Evolutionary conservation across 169 alveolate genomes (phyloP).

Genomic region (Plasmodium gaboni): DNA sequence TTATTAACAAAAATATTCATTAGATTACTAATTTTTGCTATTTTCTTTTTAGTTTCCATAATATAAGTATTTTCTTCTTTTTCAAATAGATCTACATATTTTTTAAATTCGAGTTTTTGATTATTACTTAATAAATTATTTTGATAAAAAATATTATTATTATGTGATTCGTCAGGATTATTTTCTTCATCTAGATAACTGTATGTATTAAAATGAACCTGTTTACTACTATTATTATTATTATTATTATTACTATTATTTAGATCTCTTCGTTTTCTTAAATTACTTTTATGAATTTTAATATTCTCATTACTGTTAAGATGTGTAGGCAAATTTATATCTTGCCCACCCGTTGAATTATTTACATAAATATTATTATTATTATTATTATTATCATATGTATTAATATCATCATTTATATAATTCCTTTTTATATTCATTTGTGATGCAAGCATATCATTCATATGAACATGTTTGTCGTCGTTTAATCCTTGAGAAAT

Average conservation of each 20-base stretch:
- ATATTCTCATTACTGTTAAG: background rate
- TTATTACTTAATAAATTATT: background rate
- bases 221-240: slow-evolving; percentile 2
- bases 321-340: background rate
- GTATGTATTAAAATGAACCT: slow-evolving; percentile 10
- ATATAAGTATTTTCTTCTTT: slow-evolving; percentile 72
- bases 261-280: slow-evolving; percentile 14
- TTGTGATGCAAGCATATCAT: background rate
- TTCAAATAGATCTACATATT: slow-evolving; percentile 61
- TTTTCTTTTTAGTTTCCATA: slow-evolving; percentile 67
- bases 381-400: background rate
- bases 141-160: background rate
- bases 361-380: background rate
- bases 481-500: too few relatives aligned
- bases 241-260: background rate
- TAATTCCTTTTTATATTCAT: background rate
- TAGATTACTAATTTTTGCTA: slow-evolving; percentile 67
- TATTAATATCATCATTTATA: background rate
- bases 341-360: background rate
- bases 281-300: background rate
- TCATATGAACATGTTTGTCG: too few relatives aligned
- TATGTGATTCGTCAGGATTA: slow-evolving; percentile 1
- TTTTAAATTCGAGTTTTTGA: slow-evolving; percentile 60
- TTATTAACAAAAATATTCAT: slow-evolving; percentile 69
- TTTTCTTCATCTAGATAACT: slow-evolving; percentile 20